Percentiles rank a stretch among this genome's conserved stretches.
Evolutionary conservation across 148 eudicot genomes (phyloP).

Genomic region (Rhododendron ovatum): DNA sequence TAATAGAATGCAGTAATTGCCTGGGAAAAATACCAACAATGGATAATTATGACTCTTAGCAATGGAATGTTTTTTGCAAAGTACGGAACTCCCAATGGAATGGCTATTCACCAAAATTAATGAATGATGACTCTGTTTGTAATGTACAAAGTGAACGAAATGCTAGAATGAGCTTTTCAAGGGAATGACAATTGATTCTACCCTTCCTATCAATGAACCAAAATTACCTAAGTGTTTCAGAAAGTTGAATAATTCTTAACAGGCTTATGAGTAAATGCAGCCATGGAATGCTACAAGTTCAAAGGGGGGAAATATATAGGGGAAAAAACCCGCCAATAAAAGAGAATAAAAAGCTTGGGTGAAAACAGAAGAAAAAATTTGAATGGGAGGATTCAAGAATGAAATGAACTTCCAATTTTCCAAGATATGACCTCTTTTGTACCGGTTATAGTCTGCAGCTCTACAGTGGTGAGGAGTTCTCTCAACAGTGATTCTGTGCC

Average conservation of each 20-base stretch:
- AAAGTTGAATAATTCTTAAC: background rate
- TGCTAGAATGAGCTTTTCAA: background rate
- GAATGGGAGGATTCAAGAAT: background rate
- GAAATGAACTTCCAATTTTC: background rate
- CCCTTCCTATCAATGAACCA: background rate
- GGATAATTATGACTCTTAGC: background rate
- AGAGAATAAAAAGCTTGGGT: background rate
- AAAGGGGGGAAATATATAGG: background rate
- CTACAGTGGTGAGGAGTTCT: constrained; percentile 66
- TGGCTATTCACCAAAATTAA: too few species aligned
- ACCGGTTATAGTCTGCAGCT: constrained; percentile 61
- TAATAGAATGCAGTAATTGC: background rate
- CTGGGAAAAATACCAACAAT: background rate
- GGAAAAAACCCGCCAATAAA: background rate
- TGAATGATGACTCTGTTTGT: background rate
- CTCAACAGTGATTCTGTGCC: constrained; percentile 63
- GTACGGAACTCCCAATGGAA: too few species aligned
- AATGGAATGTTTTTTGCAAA: background rate
- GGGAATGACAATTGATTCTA: background rate
- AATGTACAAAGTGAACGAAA: background rate
- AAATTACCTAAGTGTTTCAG: background rate
- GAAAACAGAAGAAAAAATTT: background rate
- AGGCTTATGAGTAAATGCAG: background rate
- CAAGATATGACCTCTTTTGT: constrained; percentile 45
- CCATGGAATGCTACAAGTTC: background rate